Evolutionary conservation across 768 basidiomycete species (phyloP).

Genomic region (Symmetrospora coprosmae): DNA sequence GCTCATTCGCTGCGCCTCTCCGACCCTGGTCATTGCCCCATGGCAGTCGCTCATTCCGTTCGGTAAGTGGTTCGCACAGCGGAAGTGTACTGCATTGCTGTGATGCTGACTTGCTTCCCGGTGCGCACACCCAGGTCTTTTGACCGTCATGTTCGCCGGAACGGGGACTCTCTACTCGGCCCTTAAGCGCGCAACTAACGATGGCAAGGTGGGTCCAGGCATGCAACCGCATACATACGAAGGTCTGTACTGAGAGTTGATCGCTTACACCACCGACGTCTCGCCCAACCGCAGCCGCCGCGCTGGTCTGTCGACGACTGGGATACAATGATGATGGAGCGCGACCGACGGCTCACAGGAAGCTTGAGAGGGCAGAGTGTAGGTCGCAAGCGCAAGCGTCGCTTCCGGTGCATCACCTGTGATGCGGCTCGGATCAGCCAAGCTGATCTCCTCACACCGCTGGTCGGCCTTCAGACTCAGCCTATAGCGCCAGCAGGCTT

Average conservation of each 20-base stretch:
- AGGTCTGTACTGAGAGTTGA: neutral
- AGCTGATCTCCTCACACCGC: neutral
- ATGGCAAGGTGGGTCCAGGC: constrained; percentile 64
- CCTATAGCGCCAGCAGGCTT: constrained; percentile 56
- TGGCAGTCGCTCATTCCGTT: constrained; percentile 97
- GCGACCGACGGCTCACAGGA: constrained; percentile 77
- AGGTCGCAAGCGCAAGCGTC: constrained; percentile 35
- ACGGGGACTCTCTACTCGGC: constrained; percentile 74
- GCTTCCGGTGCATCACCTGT: neutral
- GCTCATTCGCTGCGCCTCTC: no score
- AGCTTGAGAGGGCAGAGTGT: constrained; percentile 73
- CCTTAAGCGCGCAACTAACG: constrained; percentile 66
- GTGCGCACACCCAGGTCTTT: constrained; percentile 26
- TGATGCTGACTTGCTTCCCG: no score
- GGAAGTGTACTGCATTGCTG: neutral
- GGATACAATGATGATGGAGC: constrained; percentile 93
- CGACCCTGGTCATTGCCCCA: no score
- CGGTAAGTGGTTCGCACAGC: constrained; percentile 43
- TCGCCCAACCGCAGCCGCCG: constrained; percentile 48
- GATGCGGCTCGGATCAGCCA: neutral
- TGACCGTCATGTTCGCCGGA: constrained; percentile 49
- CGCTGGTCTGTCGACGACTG: constrained; percentile 74
- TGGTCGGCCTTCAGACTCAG: constrained; percentile 45
- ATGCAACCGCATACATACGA: no score
- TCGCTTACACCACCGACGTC: no score